Base-by-base conservation (phyloP, 2,329 filamentous ascomycete genomes). In the Bisporella sp. region DNA sequence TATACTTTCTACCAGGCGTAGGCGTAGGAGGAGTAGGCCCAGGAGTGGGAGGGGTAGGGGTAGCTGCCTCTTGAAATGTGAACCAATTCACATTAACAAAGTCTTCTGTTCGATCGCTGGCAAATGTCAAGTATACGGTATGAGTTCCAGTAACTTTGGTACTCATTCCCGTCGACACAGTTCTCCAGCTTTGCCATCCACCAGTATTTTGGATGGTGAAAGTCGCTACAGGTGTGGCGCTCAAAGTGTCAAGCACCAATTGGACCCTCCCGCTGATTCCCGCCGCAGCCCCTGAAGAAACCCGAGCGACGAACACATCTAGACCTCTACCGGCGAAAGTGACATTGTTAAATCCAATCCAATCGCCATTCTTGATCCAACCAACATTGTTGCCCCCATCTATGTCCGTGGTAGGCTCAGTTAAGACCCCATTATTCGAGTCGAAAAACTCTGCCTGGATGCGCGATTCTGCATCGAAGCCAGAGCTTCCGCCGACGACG, bases 401-500 rank as follows among this genome's bases (percentile, higher is more conserved):
- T 5, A 39, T 31, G 30, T 51, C 49, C 33, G 45, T 35, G 21
- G 49, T 51, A 8, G 49, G 45, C 40, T 51, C 30, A 12, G 49
- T 51, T 31, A 40, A 12, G 32, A 43, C 28, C 5, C 49, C 49
- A 48, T 51, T 51, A 29, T 51, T 51, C 11, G 32, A 31, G 28
- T 45, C 41, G 31, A 48, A 51, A n/a, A 31, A 33, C 11, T 42
- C 49, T 8, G 37, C 45, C 31, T 45, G 31, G 30, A 51, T 48
- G 11, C 21, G 21, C 21, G 21, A 21, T 21, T 21, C 21, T 21
- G 21, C 21, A 3, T 21, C 21, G 21, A 21, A 21, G 21, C 21
- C 21, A 21, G 21, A 21, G 21, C 21, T 21, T 21, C 58, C 58
- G 1, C 59, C 59, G 6, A 62, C 53, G 39, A 52, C 53, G 7